Base-by-base conservation (phyloP, 1,139 yeast species). In the Diutina siamensis region DNA sequence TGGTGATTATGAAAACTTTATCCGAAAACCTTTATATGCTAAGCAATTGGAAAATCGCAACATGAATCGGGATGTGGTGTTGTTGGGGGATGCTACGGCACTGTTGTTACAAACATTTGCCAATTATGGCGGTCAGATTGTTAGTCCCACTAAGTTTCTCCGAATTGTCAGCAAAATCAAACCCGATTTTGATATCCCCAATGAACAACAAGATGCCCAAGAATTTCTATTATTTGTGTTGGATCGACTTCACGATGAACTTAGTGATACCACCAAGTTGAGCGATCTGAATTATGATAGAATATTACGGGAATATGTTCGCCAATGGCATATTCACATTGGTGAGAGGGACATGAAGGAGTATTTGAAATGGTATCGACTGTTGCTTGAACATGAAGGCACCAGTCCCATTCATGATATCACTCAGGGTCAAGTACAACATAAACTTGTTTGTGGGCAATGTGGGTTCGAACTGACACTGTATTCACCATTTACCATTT, bases 151-250 rank as follows among this genome's bases (percentile, higher is more conserved):
- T 9, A 76, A 78, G 46, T 81, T 83, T 53, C 63, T 82, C 36
- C 68, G 79, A 48, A 63, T 72, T 1, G 69, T 84, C 45, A 64
- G 78, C 10, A 52, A 61, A 4, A 56, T 80, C 35, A 77, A 80
- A 52, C 87, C 87, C 0, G 84, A 78, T 52, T 71, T 82, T 47
- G 67, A 70, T 51, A 80, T 83, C 10, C 89, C 89, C 0, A 62
- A 69, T 51, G 85, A 81, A 53, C 94, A 83, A 55, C 92, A 83
- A 57, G 94, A 83, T 59, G 79, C 89, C 1, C 86, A 83, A 50
- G 94, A 83, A 53, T 83, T 82, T 55, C 61, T 83, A 46, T 68
- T 82, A 57, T 79, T 80, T 52, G 55, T 82, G 9, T 61, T 83
- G 49, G 89, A 83, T 56, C 69, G 80, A 48, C 59, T 83, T 19